Evolutionary conservation across 148 eudicot genomes (phyloP).

Genomic region (Talinum fruticosum): DNA sequence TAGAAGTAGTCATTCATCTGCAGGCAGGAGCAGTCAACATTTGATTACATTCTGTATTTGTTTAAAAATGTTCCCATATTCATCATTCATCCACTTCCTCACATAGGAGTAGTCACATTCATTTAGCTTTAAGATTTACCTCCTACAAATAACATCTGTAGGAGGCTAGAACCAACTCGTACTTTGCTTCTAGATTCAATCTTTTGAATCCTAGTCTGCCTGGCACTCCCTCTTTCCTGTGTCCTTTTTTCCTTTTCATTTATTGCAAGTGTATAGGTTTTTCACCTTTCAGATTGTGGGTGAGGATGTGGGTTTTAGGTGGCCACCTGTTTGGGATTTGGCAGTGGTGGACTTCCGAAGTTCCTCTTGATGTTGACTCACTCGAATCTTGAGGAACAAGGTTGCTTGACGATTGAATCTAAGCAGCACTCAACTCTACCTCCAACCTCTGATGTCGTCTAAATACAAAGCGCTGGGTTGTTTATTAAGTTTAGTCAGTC

Average conservation of each 20-base stretch:
- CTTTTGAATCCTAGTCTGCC: not conserved
- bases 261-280: not conserved
- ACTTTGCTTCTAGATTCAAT: not conserved
- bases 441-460: not conserved
- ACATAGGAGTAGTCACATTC: not conserved
- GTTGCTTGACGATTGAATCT: not conserved
- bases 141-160: no score
- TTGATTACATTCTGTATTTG: no score
- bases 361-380: not conserved
- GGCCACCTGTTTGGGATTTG: not conserved
- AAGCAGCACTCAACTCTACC: not conserved
- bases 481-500: slow-evolving; percentile 1
- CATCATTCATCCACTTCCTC: not conserved
- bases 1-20: no score
- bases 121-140: not conserved
- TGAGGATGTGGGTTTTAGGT: not conserved
- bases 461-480: not conserved
- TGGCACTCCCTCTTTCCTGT: not conserved
- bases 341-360: not conserved
- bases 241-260: not conserved
- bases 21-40: no score
- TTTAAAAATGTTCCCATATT: no score
- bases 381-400: not conserved
- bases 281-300: not conserved
- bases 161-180: not conserved